A percentile compares a stretch with the other conserved stretches of the same genome.
phyloP scores from a whole-genome alignment of 2,329 filamentous ascomycete genomes.

The Nemania sp. region DNA sequence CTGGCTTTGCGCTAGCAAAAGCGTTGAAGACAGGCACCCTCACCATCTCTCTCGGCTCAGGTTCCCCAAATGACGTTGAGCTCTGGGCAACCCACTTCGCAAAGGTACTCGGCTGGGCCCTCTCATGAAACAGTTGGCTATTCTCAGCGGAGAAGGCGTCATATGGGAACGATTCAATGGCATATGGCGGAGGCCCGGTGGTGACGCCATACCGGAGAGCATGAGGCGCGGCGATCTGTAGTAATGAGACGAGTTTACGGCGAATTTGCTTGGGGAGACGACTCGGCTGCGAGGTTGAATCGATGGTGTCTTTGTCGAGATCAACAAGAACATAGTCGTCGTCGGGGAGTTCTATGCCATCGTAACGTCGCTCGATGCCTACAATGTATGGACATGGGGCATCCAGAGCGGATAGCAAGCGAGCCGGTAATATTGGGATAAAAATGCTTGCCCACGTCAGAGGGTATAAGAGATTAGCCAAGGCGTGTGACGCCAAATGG shows the following conservation, averaged over 20 bases:
- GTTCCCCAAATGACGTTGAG: slow-evolving; percentile 82
- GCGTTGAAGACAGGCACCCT: slow-evolving; percentile 84
- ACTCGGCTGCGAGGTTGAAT: slow-evolving; percentile 78
- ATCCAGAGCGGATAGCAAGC: slow-evolving; percentile 87
- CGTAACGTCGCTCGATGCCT: slow-evolving; percentile 90
- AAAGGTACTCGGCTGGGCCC: slow-evolving; percentile 71
- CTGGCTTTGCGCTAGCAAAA: slow-evolving; percentile 76
- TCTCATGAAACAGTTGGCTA: slow-evolving; percentile 75
- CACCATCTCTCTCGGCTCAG: slow-evolving; percentile 54
- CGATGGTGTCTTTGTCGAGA: slow-evolving; percentile 86
- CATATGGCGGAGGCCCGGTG: slow-evolving; percentile 88
- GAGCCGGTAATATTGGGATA: slow-evolving; percentile 86
- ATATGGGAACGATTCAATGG: slow-evolving; percentile 88
- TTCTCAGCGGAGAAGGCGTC: slow-evolving; percentile 91
- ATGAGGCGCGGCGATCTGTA: slow-evolving; percentile 90
- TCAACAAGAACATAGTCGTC: slow-evolving; percentile 97
- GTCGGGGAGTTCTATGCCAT: slow-evolving; percentile 82
- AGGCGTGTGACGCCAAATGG: slow-evolving; percentile 86
- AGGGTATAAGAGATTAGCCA: slow-evolving; percentile 84
- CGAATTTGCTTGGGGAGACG: slow-evolving; percentile 85
- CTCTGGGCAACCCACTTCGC: slow-evolving; percentile 88
- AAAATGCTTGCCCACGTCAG: slow-evolving; percentile 93
- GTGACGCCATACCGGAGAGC: slow-evolving; percentile 84
- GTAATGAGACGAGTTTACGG: slow-evolving; percentile 82
- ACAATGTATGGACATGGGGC: slow-evolving; percentile 97